Conservation (phyloP, 2,329 filamentous ascomycete species). For the Trichoderma sp. region DNA sequence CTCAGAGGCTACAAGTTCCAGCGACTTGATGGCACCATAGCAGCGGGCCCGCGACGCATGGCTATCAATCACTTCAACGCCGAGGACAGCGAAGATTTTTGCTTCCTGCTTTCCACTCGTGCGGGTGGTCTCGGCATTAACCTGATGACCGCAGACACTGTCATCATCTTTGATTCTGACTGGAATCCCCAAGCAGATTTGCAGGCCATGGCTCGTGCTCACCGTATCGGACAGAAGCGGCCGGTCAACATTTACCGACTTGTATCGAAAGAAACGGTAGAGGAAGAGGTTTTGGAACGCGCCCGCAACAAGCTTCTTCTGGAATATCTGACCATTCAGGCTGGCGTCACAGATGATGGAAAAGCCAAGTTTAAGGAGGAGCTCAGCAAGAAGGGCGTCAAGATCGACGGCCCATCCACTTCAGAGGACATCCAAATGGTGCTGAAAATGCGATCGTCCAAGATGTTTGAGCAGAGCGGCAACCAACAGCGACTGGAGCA, state of each 20-base stretch:
- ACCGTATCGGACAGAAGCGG: slow-evolving; percentile 94
- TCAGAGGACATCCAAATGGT: slow-evolving; percentile 96
- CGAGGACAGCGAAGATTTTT: slow-evolving; percentile 94
- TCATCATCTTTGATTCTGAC: slow-evolving; percentile 96
- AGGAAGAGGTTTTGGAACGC: slow-evolving; percentile 95
- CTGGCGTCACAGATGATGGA: slow-evolving; percentile 93
- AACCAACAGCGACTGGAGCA: slow-evolving; percentile 97
- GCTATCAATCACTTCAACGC: slow-evolving; percentile 99
- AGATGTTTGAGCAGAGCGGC: slow-evolving; percentile 96
- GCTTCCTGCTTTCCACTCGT: slow-evolving; percentile 90
- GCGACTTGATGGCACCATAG: slow-evolving; percentile 91
- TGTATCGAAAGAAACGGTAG: slow-evolving; percentile 96
- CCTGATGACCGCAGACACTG: slow-evolving; percentile 96
- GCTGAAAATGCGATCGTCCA: slow-evolving; percentile 95
- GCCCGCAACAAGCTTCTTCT: slow-evolving; percentile 96
- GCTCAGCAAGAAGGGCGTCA: slow-evolving; percentile 74
- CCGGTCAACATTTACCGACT: slow-evolving; percentile 96
- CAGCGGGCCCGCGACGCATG: slow-evolving; percentile 81
- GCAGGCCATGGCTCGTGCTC: slow-evolving; percentile 97
- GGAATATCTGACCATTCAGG: slow-evolving; percentile 96
- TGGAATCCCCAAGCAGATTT: slow-evolving; percentile 99
- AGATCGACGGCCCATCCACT: slow-evolving; percentile 78
- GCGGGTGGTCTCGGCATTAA: slow-evolving; percentile 99
- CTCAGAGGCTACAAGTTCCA: slow-evolving; percentile 95
- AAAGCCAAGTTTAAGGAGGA: slow-evolving; percentile 76